Base-by-base conservation (phyloP, 108 stramenopile species). In the Nannochloropsis salina region DNA sequence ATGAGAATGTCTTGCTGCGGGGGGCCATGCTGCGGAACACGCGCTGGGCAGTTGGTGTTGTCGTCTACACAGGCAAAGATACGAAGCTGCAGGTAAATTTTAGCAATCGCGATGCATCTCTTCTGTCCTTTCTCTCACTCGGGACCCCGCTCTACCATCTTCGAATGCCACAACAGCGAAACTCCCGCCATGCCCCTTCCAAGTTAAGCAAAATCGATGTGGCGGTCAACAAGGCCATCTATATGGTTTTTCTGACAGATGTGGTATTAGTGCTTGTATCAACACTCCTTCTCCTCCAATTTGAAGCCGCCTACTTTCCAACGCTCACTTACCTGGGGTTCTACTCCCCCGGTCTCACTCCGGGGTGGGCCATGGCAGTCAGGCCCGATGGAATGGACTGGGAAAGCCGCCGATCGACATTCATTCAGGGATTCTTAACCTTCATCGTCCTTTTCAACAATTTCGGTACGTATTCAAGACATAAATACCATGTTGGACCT, bases 381-480 rank as follows among this genome's bases (percentile, higher is more conserved):
- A 81, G 40, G 40, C 40, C 81, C 22, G 61, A 74, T n/a, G 61
- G 61, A 4, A 74, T 74, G 61, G 20, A 81, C 20, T 81, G 41
- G 40, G 40, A 40, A 11, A 40, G 11, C 22, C 22, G 22, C 81
- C 22, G 4, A 41, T 81, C 22, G 22, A 31, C 81, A n/a, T 97
- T 92, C 90, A 9, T 94, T 40, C 94, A 94, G 84, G 91, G 89
- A 44, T 92, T 93, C 45, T 92, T 96, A 83, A 88, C 94, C 83
- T 94, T 94, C 88, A 84, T 95, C 44, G 95, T 94, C 3, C 85
- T 96, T 86, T 86, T 94, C 90, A 94, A 88, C 91, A 94, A 95
- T 88, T 96, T 87, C n/a, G 61, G 61, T 74, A 74, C 61, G 61
- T 74, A 6, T 0, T n/a, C n/a, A 31, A 31, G 31, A 31, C 31